These are phyloP conservation scores for Fraxinus paxiana DNA, from an alignment of 305 asterid species.

Conservation along the genomic window DNA sequence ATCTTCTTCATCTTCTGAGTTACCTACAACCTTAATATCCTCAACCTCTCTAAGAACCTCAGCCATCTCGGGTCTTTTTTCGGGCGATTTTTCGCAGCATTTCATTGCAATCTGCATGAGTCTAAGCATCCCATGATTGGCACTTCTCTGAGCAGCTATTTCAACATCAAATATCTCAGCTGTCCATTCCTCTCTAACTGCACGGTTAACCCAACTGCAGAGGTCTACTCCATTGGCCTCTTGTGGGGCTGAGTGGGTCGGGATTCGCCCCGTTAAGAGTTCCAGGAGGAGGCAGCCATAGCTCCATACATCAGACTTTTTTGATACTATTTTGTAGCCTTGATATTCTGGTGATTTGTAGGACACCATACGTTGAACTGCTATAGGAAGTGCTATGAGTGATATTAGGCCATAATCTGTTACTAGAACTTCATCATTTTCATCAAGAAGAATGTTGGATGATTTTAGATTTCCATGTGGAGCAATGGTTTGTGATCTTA, in stretches of 20 bases:
- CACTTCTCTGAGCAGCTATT: constrained; percentile 57
- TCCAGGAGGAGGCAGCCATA: constrained; percentile 65
- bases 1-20: constrained; percentile 54
- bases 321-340: constrained; percentile 38
- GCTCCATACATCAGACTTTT: constrained; percentile 72
- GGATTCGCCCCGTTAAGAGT: constrained; percentile 55
- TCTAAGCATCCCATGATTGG: constrained; percentile 56
- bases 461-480: constrained; percentile 72
- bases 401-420: constrained; percentile 63
- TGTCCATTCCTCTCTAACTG: constrained; percentile 89
- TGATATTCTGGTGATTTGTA: constrained; percentile 61
- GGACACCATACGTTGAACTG: constrained; percentile 56
- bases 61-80: constrained; percentile 55
- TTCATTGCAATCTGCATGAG: constrained; percentile 60
- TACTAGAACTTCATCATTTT: constrained; percentile 43
- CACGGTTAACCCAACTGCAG: constrained; percentile 72
- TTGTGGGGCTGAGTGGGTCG: constrained; percentile 44
- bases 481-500: constrained; percentile 33
- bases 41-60: constrained; percentile 59
- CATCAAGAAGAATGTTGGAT: constrained; percentile 60
- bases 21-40: constrained; percentile 34
- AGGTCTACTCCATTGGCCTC: constrained; percentile 52
- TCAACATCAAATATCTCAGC: constrained; percentile 78
- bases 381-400: constrained; percentile 50
- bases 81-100: constrained; percentile 66